Evolutionary conservation across 176 grass and related monocot genomes (phyloP), one percentile per base, ranked within the genome.

Genomic region (Aegilops sharonensis): DNA sequence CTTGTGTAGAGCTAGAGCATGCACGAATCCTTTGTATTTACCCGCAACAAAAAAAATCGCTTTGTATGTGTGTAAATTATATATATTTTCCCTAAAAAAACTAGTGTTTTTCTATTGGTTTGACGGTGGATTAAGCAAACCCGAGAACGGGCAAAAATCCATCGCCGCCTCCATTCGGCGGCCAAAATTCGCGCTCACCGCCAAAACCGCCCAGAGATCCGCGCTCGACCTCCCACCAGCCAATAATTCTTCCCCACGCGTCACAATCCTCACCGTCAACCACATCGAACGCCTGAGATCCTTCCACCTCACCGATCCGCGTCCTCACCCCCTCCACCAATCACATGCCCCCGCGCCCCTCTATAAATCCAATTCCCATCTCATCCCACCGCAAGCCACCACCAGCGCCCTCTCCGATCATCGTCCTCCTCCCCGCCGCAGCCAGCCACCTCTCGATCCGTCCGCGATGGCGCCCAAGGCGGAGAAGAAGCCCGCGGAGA

Each of bases 401-500:
- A 11, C 48, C 43, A 76, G 27, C 24, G 18, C 25, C 9, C 40
- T 11, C 42, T 11, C 30, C 29, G 14, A 43, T 7, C 7, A 34
- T 47, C 43, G 1, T 45, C 43, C 8, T 72, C 61, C 8, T 20
- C 84, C 9, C 10, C 12, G 21, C 25, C 64, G 45, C 64, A 8
- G 1, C 18, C 6, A 69, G 4, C 18, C 68, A 4, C 2, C 27
- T 9, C 11, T 1, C 64, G 57, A 83, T 80, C 65, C 62, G 29
- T 15, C 1, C 8, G 40, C n/a, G 68, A 90, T 86, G 83, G 88
- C 71, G 37, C 83, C 78, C 23, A 90, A 89, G 88, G 88, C 78
- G 25, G 88, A 89, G 88, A 89, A 89, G 88, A 89, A 85, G 77
- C 88, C 69, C 2, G 83, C 69, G 1, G 82, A 85, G 82, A 85